phyloP scores from a whole-genome alignment of 1,139 yeast species.

The Debaryomyces sp. region DNA sequence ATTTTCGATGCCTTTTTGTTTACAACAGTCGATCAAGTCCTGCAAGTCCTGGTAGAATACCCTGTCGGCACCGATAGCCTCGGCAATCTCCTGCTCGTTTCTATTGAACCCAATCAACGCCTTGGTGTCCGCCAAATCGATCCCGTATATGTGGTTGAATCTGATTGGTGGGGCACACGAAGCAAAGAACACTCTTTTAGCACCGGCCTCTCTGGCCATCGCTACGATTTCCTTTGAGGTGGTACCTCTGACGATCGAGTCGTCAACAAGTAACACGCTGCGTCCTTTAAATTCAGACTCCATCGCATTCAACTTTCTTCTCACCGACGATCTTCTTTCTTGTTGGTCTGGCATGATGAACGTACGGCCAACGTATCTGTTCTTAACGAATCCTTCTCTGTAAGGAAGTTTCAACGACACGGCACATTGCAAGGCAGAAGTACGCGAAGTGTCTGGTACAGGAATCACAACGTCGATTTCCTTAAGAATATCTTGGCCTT shows the following conservation, averaged over 20 bases:
- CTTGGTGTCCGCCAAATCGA: conserved; percentile 93
- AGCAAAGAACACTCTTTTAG: conserved; percentile 88
- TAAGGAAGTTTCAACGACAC: conserved; percentile 78
- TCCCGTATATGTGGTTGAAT: conserved; percentile 94
- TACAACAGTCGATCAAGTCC: conserved; percentile 82
- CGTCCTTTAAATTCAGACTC: conserved; percentile 85
- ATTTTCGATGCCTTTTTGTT: conserved; percentile 51
- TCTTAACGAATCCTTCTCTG: conserved; percentile 96
- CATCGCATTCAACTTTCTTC: conserved; percentile 96
- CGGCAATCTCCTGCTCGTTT: conserved; percentile 71
- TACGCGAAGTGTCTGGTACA: conserved; percentile 96
- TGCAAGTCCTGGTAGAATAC: conserved; percentile 86
- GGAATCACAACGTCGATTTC: conserved; percentile 94
- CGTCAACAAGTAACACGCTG: conserved; percentile 92
- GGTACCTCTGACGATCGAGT: conserved; percentile 96
- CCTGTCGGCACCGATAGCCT: conserved; percentile 86
- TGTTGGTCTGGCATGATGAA: conserved; percentile 98
- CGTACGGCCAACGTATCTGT: conserved; percentile 95
- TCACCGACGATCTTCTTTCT: conserved; percentile 90
- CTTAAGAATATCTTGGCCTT: conserved; percentile 41
- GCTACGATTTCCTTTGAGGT: conserved; percentile 94
- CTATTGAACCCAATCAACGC: conserved; percentile 89
- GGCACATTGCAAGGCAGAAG: conserved; percentile 92
- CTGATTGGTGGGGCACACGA: conserved; percentile 98
- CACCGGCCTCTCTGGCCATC: conserved; percentile 99